Base-by-base conservation (phyloP, 495 filamentous ascomycete genomes). In the Bacidia rubella region DNA sequence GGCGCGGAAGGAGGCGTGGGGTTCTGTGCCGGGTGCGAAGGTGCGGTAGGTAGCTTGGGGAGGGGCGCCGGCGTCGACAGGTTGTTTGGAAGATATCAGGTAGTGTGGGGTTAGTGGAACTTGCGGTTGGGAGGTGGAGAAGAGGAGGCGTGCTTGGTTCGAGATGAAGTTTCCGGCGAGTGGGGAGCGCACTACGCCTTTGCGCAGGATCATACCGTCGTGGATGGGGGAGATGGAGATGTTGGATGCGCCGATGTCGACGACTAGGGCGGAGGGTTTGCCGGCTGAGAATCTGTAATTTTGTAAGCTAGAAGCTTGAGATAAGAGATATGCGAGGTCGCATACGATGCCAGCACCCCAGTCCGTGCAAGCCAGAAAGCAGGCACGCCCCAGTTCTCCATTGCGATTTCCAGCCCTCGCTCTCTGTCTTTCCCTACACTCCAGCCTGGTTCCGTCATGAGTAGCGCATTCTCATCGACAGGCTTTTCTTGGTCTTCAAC, bases 371-470 rank as follows among this genome's bases (percentile, higher is more conserved):
- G 73, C 74, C 88, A 98, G 68, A 94, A 97, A 2, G 92, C 92
- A 12, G 92, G 92, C 35, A 79, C 81, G 15, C 88, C 90, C 83
- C 90, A 98, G 57, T 78, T 84, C 73, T 98, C 92, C 80, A 98
- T 95, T 25, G 83, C 86, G 50, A 95, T 78, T 68, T 98, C 93
- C 58, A 96, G 87, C 4, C 81, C 81, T 72, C 87, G 90, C 66
- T 98, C 92, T 35, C 92, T 75, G 54, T 83, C 79, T 68, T 95
- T 97, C 15, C 76, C 65, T 20, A 83, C 71, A 64, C 94, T 97
- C 90, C 90, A 96, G 24, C 85, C 84, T 20, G 87, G 83, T 70
- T 98, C 92, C 3, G 85, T 94, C 82, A 97, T 87, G 39, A 98
- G 74, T 57, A 98, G 70, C 11, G 92, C 93, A 65, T 83, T 90